Evolutionary conservation across 2,329 filamentous ascomycete species (phyloP).

Genomic region (Penicillium oxalicum): DNA sequence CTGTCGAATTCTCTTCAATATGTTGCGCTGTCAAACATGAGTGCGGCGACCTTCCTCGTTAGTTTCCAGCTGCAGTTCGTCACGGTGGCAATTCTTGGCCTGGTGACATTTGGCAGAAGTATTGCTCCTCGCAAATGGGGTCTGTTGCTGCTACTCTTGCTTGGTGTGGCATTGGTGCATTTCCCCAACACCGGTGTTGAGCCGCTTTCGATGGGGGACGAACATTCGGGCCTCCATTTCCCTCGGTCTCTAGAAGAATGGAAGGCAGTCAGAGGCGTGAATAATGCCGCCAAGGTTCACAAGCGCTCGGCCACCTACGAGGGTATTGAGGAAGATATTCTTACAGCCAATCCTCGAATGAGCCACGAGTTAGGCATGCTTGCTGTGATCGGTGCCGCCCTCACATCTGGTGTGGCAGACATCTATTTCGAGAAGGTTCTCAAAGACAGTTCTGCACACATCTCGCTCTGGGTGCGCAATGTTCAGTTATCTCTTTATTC

Average conservation of each 20-base stretch:
- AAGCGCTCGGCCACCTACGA: constrained; percentile 84
- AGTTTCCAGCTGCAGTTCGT: constrained; percentile 93
- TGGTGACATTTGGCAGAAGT: constrained; percentile 65
- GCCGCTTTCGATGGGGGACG: constrained; percentile 49
- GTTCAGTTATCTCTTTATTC: constrained; percentile 94
- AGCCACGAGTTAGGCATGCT: constrained; percentile 73
- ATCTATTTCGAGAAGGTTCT: constrained; percentile 70
- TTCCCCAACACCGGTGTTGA: constrained; percentile 59
- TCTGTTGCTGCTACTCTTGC: constrained; percentile 68
- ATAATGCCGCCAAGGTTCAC: constrained; percentile 44
- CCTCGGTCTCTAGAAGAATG: constrained; percentile 73
- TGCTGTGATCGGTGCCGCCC: constrained; percentile 70
- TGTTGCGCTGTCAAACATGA: constrained; percentile 80
- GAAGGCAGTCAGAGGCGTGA: constrained; percentile 50
- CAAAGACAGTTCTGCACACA: constrained; percentile 69
- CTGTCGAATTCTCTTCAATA: constrained; percentile 93
- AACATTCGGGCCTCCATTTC: constrained; percentile 61
- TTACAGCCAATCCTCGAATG: constrained; percentile 53
- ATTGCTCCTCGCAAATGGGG: constrained; percentile 72
- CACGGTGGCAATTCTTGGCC: constrained; percentile 80
- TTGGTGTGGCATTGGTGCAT: constrained; percentile 80
- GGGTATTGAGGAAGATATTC: constrained; percentile 65
- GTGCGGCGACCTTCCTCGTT: constrained; percentile 88
- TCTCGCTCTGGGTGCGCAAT: constrained; percentile 88
- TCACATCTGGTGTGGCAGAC: constrained; percentile 76